Percentiles rank a stretch among this genome's conserved stretches.
phyloP scores from a whole-genome alignment of 2,329 filamentous ascomycete species.

The Arthrinium puccinioides region DNA sequence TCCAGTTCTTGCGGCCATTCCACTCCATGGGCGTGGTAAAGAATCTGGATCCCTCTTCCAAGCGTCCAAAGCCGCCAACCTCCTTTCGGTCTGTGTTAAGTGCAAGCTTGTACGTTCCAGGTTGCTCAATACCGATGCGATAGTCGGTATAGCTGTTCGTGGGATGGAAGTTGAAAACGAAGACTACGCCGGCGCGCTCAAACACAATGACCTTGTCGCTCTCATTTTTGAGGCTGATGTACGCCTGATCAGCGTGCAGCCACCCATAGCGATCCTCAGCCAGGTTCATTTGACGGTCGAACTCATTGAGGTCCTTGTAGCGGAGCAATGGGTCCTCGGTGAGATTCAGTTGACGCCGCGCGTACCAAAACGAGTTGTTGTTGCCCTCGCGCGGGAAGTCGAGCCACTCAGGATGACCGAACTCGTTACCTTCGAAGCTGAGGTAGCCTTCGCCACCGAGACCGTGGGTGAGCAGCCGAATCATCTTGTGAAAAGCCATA shows the following conservation, averaged over 20 bases:
- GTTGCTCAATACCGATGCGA: slow-evolving; percentile 75
- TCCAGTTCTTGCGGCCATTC: slow-evolving; percentile 86
- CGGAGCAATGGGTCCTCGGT: slow-evolving; percentile 79
- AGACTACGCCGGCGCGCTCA: slow-evolving; percentile 82
- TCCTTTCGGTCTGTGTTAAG: slow-evolving; percentile 72
- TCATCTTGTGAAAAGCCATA: slow-evolving; percentile 94
- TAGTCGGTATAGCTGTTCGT: slow-evolving; percentile 84
- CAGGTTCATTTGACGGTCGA: slow-evolving; percentile 86
- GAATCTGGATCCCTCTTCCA: slow-evolving; percentile 76
- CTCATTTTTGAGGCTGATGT: slow-evolving; percentile 91
- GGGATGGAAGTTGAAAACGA: slow-evolving; percentile 94
- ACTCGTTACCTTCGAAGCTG: slow-evolving; percentile 98
- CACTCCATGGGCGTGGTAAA: slow-evolving; percentile 87
- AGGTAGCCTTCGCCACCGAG: slow-evolving; percentile 95
- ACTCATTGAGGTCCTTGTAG: slow-evolving; percentile 88
- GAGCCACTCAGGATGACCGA: slow-evolving; percentile 97
- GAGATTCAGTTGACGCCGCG: slow-evolving; percentile 86
- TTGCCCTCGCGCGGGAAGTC: slow-evolving; percentile 95
- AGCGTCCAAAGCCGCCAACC: slow-evolving; percentile 72
- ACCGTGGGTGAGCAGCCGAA: slow-evolving; percentile 83
- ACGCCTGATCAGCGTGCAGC: slow-evolving; percentile 79
- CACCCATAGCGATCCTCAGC: slow-evolving; percentile 86
- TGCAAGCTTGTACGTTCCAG: slow-evolving; percentile 81
- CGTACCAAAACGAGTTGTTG: slow-evolving; percentile 89
- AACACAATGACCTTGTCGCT: slow-evolving; percentile 92